Evolutionary conservation across 208 protist species (phyloP), one percentile per base, ranked within the genome.

Genomic region (Leishmania tarentolae): DNA sequence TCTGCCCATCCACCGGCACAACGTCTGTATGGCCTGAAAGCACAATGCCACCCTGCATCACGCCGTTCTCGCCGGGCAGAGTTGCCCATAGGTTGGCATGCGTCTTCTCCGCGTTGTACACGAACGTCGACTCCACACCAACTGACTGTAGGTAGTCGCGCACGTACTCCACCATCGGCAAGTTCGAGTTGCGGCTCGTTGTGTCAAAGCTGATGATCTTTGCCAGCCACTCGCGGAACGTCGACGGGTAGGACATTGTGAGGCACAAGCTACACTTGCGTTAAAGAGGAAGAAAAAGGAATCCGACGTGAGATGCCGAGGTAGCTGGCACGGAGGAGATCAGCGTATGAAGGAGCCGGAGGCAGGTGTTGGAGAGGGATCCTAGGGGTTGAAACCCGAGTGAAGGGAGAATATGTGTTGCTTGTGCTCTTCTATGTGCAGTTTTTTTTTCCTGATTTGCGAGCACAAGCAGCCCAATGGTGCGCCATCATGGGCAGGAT

Each of bases 21-120:
- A 93, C 89, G 71, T 94, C 89, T 15, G 83, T 92, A 81, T 93
- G 89, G 13, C 88, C 91, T 24, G 84, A 92, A 47, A 94, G 79
- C 53, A 92, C 87, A 52, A 94, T 86, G 77, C 91, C 88, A 70
- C 91, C 91, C 15, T 88, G 83, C 61, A 80, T 88, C 70, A 78
- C 80, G 74, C 89, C 89, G 68, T 84, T 82, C 28, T 80, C 74
- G 11, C 84, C 91, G 0, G 91, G 85, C n/a, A 94, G 81, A 57
- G 88, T 93, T 28, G 88, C 91, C 86, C 79, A 89, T 73, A 94
- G 83, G 79, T 92, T 91, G 37, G 91, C 87, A 52, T 93, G 83
- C 31, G 79, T 89, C 73, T 86, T 85, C 42, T 78, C 85, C 21
- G 78, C 71, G 78, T 88, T 70, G 83, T 87, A 79, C 61, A 87